Percentiles rank a stretch among this genome's conserved stretches.
Conservation (phyloP, 139 green algal genomes). For the Closterium sp. region DNA sequence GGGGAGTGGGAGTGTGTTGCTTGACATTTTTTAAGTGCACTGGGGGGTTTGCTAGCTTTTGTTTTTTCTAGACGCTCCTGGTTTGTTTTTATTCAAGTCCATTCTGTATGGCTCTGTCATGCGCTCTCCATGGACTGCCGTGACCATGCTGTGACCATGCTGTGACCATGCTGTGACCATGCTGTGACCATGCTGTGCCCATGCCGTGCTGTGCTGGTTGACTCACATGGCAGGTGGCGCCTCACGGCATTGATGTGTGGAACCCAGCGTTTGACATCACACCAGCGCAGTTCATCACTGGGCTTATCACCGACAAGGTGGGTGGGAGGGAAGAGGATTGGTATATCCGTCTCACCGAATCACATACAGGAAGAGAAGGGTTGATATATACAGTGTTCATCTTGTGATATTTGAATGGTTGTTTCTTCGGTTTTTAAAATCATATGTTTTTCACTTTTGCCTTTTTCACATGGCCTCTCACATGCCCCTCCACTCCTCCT, state of each 20-base stretch:
- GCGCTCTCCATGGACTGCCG: neutral
- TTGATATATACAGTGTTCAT: no score
- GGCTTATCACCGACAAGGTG: conserved; percentile 90
- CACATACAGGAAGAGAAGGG: no score
- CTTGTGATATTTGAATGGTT: no score
- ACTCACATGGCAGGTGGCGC: conserved; percentile 56
- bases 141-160: neutral
- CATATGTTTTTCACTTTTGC: no score
- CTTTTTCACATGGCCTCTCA: no score
- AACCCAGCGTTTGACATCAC: conserved; percentile 96
- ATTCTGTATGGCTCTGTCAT: no score
- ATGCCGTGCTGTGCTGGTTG: neutral
- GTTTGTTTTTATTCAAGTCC: no score
- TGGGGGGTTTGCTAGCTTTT: no score
- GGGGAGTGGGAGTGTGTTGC: conserved; percentile 47
- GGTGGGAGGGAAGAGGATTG: neutral
- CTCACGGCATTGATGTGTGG: conserved; percentile 81
- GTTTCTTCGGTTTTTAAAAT: no score
- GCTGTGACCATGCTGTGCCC: conserved; percentile 32
- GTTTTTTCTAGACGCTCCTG: no score
- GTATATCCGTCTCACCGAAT: no score
- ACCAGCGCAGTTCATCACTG: conserved; percentile 77
- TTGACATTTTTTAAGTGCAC: no score
- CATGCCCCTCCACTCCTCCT: neutral
- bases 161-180: neutral